These are phyloP conservation scores for Phycomyces blakesleeanus DNA, from an alignment of 192 early-diverging fungal species.

Conservation along the genomic window DNA sequence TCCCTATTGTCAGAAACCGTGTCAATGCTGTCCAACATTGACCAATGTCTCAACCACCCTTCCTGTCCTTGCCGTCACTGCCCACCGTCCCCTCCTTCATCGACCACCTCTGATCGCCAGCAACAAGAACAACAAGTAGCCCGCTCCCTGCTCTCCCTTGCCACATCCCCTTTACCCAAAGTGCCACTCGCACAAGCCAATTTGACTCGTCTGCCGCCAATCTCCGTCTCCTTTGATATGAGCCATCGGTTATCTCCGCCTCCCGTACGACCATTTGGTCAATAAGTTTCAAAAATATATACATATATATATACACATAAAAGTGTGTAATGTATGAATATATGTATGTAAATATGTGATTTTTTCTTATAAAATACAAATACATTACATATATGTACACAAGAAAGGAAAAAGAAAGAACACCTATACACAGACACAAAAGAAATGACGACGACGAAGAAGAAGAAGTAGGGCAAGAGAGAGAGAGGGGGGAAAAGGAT, in stretches of 20 bases:
- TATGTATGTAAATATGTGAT: too few relatives aligned
- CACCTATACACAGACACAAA: too few relatives aligned
- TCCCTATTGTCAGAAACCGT: conserved; percentile 44
- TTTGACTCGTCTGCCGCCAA: conserved; percentile 7
- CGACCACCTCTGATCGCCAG: not conserved
- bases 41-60: conserved; percentile 14
- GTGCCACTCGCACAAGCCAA: conserved; percentile 4
- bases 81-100: not conserved
- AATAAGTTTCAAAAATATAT: not conserved
- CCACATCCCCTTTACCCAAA: conserved; percentile 4
- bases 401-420: too few relatives aligned
- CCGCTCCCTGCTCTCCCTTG: conserved; percentile 23
- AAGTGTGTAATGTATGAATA: too few relatives aligned
- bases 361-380: too few relatives aligned
- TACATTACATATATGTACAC: too few relatives aligned
- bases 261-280: not conserved
- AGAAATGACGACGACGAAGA: too few relatives aligned
- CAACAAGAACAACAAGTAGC: conserved; percentile 25
- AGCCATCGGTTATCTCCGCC: not conserved
- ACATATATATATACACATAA: too few relatives aligned
- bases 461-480: too few relatives aligned
- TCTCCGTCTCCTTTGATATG: conserved; percentile 2
- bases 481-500: too few relatives aligned
- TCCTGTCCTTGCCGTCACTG: not conserved
- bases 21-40: conserved; percentile 43